These are phyloP conservation scores for Aspergillus transmontanensis DNA, from an alignment of 2,329 filamentous ascomycete genomes.

Conservation along the genomic window DNA sequence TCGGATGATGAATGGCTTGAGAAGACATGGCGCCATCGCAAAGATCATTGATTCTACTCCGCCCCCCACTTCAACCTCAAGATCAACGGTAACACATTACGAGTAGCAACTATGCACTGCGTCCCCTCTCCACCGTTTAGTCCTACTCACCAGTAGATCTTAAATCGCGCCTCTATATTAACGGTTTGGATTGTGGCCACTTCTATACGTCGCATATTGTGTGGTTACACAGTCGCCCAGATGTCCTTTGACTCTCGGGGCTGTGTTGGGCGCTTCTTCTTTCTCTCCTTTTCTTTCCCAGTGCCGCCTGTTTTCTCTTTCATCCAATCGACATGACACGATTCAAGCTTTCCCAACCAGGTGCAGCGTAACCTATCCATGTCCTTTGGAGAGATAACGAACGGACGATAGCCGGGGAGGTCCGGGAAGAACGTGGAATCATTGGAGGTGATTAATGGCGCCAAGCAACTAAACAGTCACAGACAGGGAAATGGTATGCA, in stretches of 20 bases:
- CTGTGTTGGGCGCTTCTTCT: background rate
- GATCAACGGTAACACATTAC: background rate
- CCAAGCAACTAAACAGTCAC: constrained; percentile 8
- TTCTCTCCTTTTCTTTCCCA: background rate
- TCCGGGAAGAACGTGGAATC: background rate
- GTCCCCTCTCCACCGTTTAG: background rate
- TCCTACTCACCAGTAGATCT: background rate
- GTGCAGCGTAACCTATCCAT: constrained; percentile 7
- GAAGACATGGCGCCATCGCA: background rate
- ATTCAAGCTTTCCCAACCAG: constrained; percentile 9
- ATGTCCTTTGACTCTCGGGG: background rate
- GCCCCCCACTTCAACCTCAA: background rate
- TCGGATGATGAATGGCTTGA: background rate
- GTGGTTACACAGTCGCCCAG: background rate
- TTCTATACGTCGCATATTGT: background rate
- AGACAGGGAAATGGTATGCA: constrained; percentile 13
- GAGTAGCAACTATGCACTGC: background rate
- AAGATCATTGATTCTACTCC: background rate
- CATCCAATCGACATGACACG: background rate
- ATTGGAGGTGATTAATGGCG: constrained; percentile 4
- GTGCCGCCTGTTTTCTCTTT: background rate
- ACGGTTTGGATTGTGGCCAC: background rate
- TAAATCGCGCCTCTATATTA: background rate
- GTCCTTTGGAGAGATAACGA: constrained; percentile 3
- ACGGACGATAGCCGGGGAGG: background rate